Base-by-base conservation (phyloP, 495 filamentous ascomycete genomes). In the Annulohypoxylon nitens region DNA sequence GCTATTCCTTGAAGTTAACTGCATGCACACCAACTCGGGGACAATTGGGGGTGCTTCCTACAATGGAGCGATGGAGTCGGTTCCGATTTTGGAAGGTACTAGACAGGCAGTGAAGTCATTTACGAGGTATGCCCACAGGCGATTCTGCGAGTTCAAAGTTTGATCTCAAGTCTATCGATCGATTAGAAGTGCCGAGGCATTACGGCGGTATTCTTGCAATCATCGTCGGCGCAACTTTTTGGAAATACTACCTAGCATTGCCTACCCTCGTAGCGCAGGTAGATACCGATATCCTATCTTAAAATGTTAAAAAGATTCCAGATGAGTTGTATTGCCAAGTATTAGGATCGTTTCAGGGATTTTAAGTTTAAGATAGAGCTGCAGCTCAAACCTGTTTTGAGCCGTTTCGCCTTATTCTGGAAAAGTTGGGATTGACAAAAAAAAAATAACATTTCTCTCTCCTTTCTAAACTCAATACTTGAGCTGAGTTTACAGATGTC, bases 81-180 rank as follows among this genome's bases (percentile, higher is more conserved):
- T 57, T 57, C 53, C 53, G 33, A 57, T 57, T 57, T 57, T 57
- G 53, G 53, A 16, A 57, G 33, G 53, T 57, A 43, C 39, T 43
- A 43, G 30, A 2, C 5, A 14, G 11, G 1, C 12, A 55, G 26
- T 34, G 51, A 55, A 34, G 20, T 30, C 25, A 53, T 53, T 53
- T 53, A 53, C 48, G 25, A 53, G 48, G 8, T 53, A 53, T 53
- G 48, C 25, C 25, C 26, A 53, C 23, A 1, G 48, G 8, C 18
- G 3, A 39, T 12, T 39, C 30, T 12, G 43, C 7, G 4, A 48
- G 18, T 23, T 11, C 5, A 8, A 25, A 55, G 26, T 55, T 16
- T 30, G 48, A 53, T 53, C 39, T 43, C 12, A 43, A 43, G 14
- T 14, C 12, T 12, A 30, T 53, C 23, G 11, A 26, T 26, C 23